Evolutionary conservation across 2,329 filamentous ascomycete genomes (phyloP).

Genomic region (Neonectria coccinea): DNA sequence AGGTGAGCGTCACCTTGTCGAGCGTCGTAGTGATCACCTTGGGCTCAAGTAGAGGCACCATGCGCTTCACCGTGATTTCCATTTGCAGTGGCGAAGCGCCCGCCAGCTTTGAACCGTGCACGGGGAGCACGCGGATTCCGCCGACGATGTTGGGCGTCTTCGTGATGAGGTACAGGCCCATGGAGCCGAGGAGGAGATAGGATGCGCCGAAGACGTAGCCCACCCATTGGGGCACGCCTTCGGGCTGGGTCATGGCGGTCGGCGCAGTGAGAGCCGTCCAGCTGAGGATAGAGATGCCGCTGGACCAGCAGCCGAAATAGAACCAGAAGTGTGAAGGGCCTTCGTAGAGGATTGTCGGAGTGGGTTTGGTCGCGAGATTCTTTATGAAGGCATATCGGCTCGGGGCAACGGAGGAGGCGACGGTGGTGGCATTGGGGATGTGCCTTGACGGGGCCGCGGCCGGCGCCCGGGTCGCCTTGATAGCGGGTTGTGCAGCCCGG

Average conservation of each 20-base stretch:
- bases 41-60: constrained; percentile 60
- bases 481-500: constrained; percentile 32
- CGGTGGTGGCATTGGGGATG: constrained; percentile 5
- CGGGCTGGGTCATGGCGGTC: constrained; percentile 53
- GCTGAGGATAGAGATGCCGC: constrained; percentile 57
- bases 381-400: constrained; percentile 62
- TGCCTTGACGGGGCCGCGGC: constrained; percentile 23
- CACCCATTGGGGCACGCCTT: constrained; percentile 67
- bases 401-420: constrained; percentile 36
- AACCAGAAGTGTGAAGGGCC: constrained; percentile 73
- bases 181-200: constrained; percentile 68
- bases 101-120: constrained; percentile 36
- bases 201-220: constrained; percentile 67
- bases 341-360: constrained; percentile 72
- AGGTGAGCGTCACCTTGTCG: constrained; percentile 51
- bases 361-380: constrained; percentile 66
- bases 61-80: constrained; percentile 64
- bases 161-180: constrained; percentile 70
- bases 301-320: constrained; percentile 69
- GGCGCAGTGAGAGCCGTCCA: constrained; percentile 53
- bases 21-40: constrained; percentile 56
- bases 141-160: constrained; percentile 69
- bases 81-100: constrained; percentile 55
- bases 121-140: constrained; percentile 66
- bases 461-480: constrained; percentile 34